Evolutionary conservation across 2,329 filamentous ascomycete genomes (phyloP), one percentile per base, ranked within the genome.

Genomic region (Nectriaceae sp.): DNA sequence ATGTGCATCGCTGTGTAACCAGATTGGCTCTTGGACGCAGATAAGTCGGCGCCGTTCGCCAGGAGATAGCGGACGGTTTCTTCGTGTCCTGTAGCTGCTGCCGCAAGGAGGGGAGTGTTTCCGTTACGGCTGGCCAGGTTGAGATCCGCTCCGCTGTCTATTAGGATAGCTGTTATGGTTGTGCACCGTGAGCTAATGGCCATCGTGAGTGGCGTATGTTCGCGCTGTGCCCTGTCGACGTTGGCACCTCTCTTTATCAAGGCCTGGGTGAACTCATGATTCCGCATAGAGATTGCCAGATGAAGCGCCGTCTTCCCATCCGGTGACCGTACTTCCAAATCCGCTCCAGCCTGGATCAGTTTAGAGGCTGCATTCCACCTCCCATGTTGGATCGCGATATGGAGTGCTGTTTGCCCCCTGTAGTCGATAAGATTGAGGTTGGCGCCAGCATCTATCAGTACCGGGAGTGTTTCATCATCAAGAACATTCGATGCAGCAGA

Each of bases 1-100:
- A 63, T 63, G 24, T 63, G 60, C 57, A 63, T 62, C 11, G 60
- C 52, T 21, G 60, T 56, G 22, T 63, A 63, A 15, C 60, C 60
- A 21, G 57, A 63, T 21, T 56, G 52, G 15, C 53, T 50, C 35
- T 58, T 57, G 6, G 46, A 50, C 11, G 46, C 48, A 5, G 60
- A 53, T 21, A 57, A 54, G 36, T 63, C 57, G 13, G 60, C 60
- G 3, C 60, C 59, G 33, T 63, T 54, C 11, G 51, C 59, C 21
- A 63, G 43, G 20, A 63, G 59, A 44, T 63, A 63, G 20, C 60
- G 56, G n/a, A 63, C 52, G 18, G 60, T 63, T 49, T 63, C 60
- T 20, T 63, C 59, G 15, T 63, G 60, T 11, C 60, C 60, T 4
- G 60, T 63, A 20, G 60, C 57, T 26, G 60, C 55, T 8, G 60